A percentile compares a stretch with the other conserved stretches of the same genome.
These are phyloP conservation scores for Xylaria sp. DNA, from an alignment of 2,329 filamentous ascomycete genomes.

Conservation along the genomic window DNA sequence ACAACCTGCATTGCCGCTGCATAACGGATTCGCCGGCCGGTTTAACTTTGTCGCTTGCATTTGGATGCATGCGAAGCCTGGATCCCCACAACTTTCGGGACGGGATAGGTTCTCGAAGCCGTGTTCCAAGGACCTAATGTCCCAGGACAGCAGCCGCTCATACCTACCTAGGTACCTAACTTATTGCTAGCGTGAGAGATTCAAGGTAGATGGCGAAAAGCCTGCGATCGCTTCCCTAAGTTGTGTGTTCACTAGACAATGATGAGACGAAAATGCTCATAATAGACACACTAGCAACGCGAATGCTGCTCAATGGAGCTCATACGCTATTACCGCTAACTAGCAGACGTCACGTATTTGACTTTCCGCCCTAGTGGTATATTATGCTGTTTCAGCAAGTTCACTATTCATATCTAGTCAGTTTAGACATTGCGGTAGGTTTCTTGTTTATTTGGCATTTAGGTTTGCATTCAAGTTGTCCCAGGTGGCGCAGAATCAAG, in stretches of 20 bases:
- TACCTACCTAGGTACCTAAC: no score
- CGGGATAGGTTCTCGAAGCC: background rate
- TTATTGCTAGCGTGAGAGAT: no score
- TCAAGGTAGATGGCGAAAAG: no score
- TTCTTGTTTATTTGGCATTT: background rate
- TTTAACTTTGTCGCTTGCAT: slow-evolving; percentile 2
- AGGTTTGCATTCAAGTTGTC: slow-evolving; percentile 8
- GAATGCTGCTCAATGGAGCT: no score
- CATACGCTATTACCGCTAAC: no score
- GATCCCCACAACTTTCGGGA: background rate
- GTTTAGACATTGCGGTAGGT: background rate
- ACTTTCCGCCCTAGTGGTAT: background rate
- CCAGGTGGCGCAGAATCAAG: slow-evolving; percentile 13
- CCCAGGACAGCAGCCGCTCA: no score
- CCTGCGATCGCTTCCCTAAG: no score
- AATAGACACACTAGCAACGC: no score
- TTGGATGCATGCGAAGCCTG: slow-evolving; percentile 11
- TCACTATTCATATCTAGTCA: background rate
- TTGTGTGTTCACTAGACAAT: no score
- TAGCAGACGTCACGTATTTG: no score
- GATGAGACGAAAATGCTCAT: no score
- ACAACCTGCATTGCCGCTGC: slow-evolving; percentile 17
- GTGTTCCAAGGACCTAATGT: background rate
- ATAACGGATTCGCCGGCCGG: slow-evolving; percentile 10
- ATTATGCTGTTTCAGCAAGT: background rate